phyloP scores from a whole-genome alignment of 1,284 basidiomycete genomes.

The Cutaneotrichosporon mucoides region DNA sequence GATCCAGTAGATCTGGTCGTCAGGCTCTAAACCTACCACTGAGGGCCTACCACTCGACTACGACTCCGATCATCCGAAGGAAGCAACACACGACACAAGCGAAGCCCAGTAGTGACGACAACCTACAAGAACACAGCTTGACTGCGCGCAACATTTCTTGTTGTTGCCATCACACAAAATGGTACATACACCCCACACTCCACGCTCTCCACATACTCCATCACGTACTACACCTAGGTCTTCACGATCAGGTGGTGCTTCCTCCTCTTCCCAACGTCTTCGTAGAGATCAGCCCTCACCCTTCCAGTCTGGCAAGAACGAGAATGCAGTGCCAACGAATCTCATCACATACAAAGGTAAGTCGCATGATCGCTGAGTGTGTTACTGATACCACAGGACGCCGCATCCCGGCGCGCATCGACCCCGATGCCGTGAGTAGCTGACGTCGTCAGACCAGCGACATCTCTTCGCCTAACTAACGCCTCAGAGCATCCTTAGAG shows the following conservation, averaged over 20 bases:
- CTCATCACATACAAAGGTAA: slow-evolving; percentile 41
- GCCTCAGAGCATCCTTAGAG: slow-evolving; percentile 35
- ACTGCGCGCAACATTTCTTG: not conserved
- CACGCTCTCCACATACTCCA: not conserved
- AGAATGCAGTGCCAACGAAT: slow-evolving; percentile 44
- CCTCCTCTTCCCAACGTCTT: not conserved
- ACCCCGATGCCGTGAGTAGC: slow-evolving; percentile 42
- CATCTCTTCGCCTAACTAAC: not conserved
- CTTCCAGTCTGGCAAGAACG: slow-evolving; percentile 25
- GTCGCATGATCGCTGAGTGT: not conserved
- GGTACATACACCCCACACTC: slow-evolving; percentile 11
- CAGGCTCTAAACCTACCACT: too few relatives aligned
- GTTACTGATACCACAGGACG: slow-evolving; percentile 27
- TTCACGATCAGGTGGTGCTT: slow-evolving; percentile 1
- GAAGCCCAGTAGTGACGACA: too few relatives aligned
- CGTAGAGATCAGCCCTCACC: slow-evolving; percentile 8
- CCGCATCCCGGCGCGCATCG: slow-evolving; percentile 43
- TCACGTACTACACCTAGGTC: slow-evolving; percentile 1
- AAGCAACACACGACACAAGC: too few relatives aligned
- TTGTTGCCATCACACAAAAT: slow-evolving; percentile 5
- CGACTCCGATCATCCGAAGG: too few relatives aligned
- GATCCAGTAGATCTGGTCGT: too few relatives aligned
- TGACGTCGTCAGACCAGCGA: not conserved
- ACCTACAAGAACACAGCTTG: too few relatives aligned
- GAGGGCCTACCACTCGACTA: too few relatives aligned